Evolutionary conservation across 768 basidiomycete species (phyloP).

Genomic region (Mycena indigotica): DNA sequence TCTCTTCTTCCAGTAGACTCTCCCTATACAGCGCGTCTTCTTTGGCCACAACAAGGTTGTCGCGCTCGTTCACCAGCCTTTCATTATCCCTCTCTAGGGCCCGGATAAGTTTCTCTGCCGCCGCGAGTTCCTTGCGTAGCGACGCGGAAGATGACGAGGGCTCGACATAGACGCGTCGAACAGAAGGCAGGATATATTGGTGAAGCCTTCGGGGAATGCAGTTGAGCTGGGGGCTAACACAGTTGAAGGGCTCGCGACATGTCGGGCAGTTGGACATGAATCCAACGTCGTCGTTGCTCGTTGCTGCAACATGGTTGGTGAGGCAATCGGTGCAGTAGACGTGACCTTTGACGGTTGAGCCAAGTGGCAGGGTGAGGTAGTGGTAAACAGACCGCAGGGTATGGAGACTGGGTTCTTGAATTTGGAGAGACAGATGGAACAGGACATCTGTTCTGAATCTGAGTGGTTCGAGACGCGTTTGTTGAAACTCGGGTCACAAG

Average conservation of each 20-base stretch:
- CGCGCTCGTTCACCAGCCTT: conserved; percentile 45
- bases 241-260: conserved; percentile 57
- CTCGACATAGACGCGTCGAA: conserved; percentile 56
- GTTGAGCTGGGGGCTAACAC: conserved; percentile 39
- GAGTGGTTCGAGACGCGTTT: background rate
- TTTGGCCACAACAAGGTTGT: conserved; percentile 37
- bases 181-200: conserved; percentile 44
- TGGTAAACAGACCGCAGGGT: conserved; percentile 58
- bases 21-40: conserved; percentile 20
- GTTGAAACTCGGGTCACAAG: background rate
- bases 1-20: conserved; percentile 3
- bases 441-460: conserved; percentile 31
- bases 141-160: conserved; percentile 21
- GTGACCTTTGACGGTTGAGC: conserved; percentile 47
- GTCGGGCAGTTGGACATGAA: conserved; percentile 56
- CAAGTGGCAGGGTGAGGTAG: background rate
- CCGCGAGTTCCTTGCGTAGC: conserved; percentile 36
- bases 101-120: conserved; percentile 41
- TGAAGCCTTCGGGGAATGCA: conserved; percentile 54
- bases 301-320: conserved; percentile 40
- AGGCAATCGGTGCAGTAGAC: conserved; percentile 64
- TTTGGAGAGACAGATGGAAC: conserved; percentile 58
- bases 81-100: conserved; percentile 44
- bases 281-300: conserved; percentile 33
- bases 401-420: conserved; percentile 58